These are phyloP conservation scores for Paecilomyces niveus DNA, from an alignment of 2,329 filamentous ascomycete genomes.

Conservation along the genomic window DNA sequence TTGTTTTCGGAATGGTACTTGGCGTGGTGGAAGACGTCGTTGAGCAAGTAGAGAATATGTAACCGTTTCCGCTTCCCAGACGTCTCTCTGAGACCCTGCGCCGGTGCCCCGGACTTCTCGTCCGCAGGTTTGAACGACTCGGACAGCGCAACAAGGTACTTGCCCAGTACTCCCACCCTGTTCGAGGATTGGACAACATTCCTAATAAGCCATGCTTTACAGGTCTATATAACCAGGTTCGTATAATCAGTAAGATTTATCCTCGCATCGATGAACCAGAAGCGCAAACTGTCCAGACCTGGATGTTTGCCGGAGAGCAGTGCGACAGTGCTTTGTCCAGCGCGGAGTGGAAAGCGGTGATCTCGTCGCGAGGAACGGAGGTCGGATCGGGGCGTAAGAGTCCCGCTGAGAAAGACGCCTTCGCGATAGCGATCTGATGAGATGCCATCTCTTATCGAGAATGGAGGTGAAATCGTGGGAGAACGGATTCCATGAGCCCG, in stretches of 20 bases:
- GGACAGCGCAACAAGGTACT: conserved; percentile 66
- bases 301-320: conserved; percentile 75
- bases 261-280: conserved; percentile 11
- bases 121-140: conserved; percentile 45
- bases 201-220: conserved; percentile 76
- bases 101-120: conserved; percentile 6
- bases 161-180: conserved; percentile 62
- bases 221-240: conserved; percentile 54
- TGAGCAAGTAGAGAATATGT: conserved; percentile 70
- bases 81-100: conserved; percentile 25
- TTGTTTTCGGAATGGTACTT: conserved; percentile 42
- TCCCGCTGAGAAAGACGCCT: conserved; percentile 67
- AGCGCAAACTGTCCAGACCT: conserved; percentile 60
- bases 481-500: not conserved
- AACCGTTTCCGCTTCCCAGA: conserved; percentile 63
- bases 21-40: conserved; percentile 68
- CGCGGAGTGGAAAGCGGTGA: conserved; percentile 60
- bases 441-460: conserved; percentile 50
- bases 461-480: not conserved
- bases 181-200: conserved; percentile 62
- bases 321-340: conserved; percentile 59
- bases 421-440: conserved; percentile 67
- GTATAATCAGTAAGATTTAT: conserved; percentile 29
- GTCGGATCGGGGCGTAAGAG: conserved; percentile 69
- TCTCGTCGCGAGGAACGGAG: conserved; percentile 60